Conservation (phyloP, 2,329 filamentous ascomycete species). For the Fusarium musae region DNA sequence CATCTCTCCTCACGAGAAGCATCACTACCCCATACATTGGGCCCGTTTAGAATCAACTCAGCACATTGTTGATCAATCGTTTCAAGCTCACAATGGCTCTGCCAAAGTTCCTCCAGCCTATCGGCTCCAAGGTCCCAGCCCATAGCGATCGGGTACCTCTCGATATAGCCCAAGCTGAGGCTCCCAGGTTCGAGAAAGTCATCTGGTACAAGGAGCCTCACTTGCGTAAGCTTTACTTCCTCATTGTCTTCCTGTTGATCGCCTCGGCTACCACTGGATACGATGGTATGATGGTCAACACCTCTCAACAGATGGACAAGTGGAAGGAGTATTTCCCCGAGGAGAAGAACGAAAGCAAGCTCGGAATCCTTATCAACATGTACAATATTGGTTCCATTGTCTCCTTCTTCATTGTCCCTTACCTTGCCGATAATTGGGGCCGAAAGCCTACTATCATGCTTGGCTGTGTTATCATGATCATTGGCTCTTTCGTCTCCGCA, state of each 20-base stretch:
- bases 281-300: slow-evolving; percentile 70
- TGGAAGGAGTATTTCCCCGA: slow-evolving; percentile 64
- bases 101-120: slow-evolving; percentile 39
- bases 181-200: slow-evolving; percentile 64
- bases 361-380: slow-evolving; percentile 63
- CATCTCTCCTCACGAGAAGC: slow-evolving; percentile 29
- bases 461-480: slow-evolving; percentile 59
- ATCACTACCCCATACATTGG: slow-evolving; percentile 6
- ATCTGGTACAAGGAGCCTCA: slow-evolving; percentile 67
- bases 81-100: slow-evolving; percentile 34
- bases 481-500: slow-evolving; percentile 55
- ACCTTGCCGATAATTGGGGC: slow-evolving; percentile 57
- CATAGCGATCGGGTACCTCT: slow-evolving; percentile 32
- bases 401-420: slow-evolving; percentile 59
- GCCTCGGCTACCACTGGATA: slow-evolving; percentile 71
- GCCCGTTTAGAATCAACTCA: slow-evolving; percentile 4
- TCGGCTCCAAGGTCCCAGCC: slow-evolving; percentile 37
- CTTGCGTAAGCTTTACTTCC: slow-evolving; percentile 65
- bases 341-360: slow-evolving; percentile 51
- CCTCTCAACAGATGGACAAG: slow-evolving; percentile 65
- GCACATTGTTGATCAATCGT: not conserved
- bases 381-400: slow-evolving; percentile 63
- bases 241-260: slow-evolving; percentile 64
- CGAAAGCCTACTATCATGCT: slow-evolving; percentile 56
- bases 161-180: slow-evolving; percentile 55